phyloP scores from a whole-genome alignment of 2,329 filamentous ascomycete genomes.

The Pseudocercospora macadamiae region DNA sequence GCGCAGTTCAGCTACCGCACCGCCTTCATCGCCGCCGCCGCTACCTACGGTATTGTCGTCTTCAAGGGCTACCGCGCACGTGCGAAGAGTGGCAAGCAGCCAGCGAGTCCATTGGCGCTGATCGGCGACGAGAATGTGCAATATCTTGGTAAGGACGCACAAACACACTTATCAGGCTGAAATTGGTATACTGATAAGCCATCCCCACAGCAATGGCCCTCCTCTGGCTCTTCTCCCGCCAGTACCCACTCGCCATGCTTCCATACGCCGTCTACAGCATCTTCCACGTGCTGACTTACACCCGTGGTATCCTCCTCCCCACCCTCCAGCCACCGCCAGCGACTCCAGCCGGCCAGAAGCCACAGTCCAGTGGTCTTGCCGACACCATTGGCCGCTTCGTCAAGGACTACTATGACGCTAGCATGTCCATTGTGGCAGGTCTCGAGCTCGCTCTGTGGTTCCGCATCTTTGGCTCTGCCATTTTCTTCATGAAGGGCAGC shows the following conservation, averaged over 20 bases:
- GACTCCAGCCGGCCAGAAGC: conserved; percentile 58
- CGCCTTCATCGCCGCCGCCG: conserved; percentile 84
- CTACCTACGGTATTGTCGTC: conserved; percentile 96
- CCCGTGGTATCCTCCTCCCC: conserved; percentile 88
- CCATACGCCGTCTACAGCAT: conserved; percentile 97
- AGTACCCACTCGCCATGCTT: conserved; percentile 86
- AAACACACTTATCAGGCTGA: neutral
- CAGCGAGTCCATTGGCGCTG: conserved; percentile 66
- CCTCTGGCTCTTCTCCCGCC: conserved; percentile 89
- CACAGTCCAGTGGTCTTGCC: conserved; percentile 65
- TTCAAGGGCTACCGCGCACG: conserved; percentile 95
- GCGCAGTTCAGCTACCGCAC: conserved; percentile 86
- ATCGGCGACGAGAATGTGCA: conserved; percentile 94
- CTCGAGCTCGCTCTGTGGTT: conserved; percentile 89
- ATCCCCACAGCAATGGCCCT: conserved; percentile 75
- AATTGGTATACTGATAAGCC: conserved; percentile 8
- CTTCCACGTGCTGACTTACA: conserved; percentile 98
- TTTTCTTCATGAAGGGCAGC: conserved; percentile 86
- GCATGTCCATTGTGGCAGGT: conserved; percentile 87
- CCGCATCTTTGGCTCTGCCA: conserved; percentile 76
- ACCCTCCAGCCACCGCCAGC: conserved; percentile 71
- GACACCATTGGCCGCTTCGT: conserved; percentile 90
- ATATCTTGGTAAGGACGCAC: conserved; percentile 75
- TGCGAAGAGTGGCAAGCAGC: conserved; percentile 69
- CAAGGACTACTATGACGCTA: conserved; percentile 95